Conservation (phyloP, 2,329 filamentous ascomycete species). For the Microcyclospora tardicrescens region DNA sequence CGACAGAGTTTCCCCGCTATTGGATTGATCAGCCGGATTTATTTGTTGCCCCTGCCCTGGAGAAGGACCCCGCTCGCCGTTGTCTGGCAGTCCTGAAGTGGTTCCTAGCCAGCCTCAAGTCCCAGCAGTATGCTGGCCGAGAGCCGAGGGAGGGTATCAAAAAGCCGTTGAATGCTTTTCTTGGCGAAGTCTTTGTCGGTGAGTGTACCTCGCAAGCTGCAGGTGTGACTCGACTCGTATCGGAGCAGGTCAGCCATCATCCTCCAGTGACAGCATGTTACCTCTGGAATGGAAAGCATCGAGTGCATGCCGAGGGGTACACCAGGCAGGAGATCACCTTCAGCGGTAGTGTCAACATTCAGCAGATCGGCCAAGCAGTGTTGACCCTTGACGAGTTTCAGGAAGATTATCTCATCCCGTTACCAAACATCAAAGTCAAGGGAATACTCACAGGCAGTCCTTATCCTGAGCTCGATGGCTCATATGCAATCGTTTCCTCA, state of each 20-base stretch:
- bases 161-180: slow-evolving; percentile 40
- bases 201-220: slow-evolving; percentile 8
- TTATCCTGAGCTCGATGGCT: slow-evolving; percentile 32
- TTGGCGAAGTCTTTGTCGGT: slow-evolving; percentile 36
- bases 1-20: slow-evolving; percentile 34
- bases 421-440: slow-evolving; percentile 34
- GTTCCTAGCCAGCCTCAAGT: slow-evolving; percentile 34
- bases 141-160: slow-evolving; percentile 31
- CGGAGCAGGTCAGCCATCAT: slow-evolving; percentile 36
- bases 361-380: slow-evolving; percentile 34
- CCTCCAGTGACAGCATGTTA: slow-evolving; percentile 36
- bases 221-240: slow-evolving; percentile 28
- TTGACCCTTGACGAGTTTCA: slow-evolving; percentile 31
- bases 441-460: slow-evolving; percentile 31
- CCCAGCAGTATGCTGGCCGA: slow-evolving; percentile 37
- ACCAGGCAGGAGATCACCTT: slow-evolving; percentile 36
- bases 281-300: slow-evolving; percentile 32
- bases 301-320: slow-evolving; percentile 33
- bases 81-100: slow-evolving; percentile 37
- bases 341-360: slow-evolving; percentile 31
- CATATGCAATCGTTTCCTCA: slow-evolving; percentile 29
- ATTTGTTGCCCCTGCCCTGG: slow-evolving; percentile 33
- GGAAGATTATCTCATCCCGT: slow-evolving; percentile 33
- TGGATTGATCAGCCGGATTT: slow-evolving; percentile 34
- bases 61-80: slow-evolving; percentile 27